Evolutionary conservation across 768 basidiomycete genomes (phyloP), one percentile per base, ranked within the genome.

Genomic region (Boletellus ananas): DNA sequence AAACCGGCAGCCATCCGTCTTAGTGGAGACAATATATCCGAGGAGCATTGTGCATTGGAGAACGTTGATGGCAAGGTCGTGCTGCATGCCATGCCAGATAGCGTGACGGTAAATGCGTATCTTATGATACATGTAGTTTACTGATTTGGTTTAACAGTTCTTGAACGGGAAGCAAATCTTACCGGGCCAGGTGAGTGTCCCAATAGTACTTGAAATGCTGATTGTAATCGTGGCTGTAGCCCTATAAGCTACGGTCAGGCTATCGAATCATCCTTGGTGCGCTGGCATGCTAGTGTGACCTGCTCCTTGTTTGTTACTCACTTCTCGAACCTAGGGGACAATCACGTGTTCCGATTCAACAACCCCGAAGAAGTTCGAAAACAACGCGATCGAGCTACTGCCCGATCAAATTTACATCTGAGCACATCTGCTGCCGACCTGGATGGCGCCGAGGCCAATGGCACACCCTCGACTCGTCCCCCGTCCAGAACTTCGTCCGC

Each of bases 331-430:
- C 18, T 16, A 91, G 90, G 95, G 47, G 94, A 97, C 58, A 85
- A 93, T 56, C 96, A 99, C 72, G 94, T 98, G 49, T 99, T 99
- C 70, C 83, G 96, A 16, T 98, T 96, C 71, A 98, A 90, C 63
- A 89, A 95, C 61, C 93, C 93, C 1, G 91, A 94, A 67, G 91
- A 93, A 69, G 93, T 94, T 54, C 89, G 93, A 56, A 93, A 90
- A 63, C 87, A 83, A 61, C 83, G 93, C 37, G 88, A 94, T 68
- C 84, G 90, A 36, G 87, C 85, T 3, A 84, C 81, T 10, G 77
- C 79, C 46, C 85, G 79, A 64, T 88, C 87, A 18, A 84, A 78
- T 64, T 66, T 88, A 62, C 81, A 83, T 48, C 70, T 81, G 57
- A 84, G 80, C 54, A 65, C 83, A 21, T 78, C 84, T 34, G 85